A percentile compares a stretch with the other conserved stretches of the same genome.
These are phyloP conservation scores for Sporothrix protearum DNA, from an alignment of 2,329 filamentous ascomycete species.

Conservation along the genomic window DNA sequence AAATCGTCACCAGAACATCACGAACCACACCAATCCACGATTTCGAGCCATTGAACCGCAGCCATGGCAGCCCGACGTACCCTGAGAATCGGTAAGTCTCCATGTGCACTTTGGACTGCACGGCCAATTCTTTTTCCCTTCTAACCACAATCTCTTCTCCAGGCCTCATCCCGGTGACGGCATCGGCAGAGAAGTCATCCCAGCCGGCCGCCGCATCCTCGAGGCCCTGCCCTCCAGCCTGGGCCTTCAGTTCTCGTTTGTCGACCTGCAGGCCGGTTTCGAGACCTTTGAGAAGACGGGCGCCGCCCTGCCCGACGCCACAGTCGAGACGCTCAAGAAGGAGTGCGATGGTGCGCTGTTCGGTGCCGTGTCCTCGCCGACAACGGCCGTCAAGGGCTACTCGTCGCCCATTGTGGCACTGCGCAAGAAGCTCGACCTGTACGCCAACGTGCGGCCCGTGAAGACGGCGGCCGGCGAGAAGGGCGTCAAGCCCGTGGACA, in stretches of 20 bases:
- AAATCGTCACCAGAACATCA: neutral
- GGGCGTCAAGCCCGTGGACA: slow-evolving; percentile 73
- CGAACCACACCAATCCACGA: neutral
- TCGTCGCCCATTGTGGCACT: slow-evolving; percentile 94
- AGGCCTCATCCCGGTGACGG: slow-evolving; percentile 97
- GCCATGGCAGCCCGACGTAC: slow-evolving; percentile 58
- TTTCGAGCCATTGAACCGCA: slow-evolving; percentile 35
- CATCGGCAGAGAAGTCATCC: slow-evolving; percentile 98
- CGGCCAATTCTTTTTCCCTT: no score
- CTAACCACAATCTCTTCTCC: slow-evolving; percentile 18
- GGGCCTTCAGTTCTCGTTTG: slow-evolving; percentile 88
- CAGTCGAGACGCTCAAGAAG: slow-evolving; percentile 79
- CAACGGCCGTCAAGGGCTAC: slow-evolving; percentile 87
- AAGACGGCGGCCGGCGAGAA: slow-evolving; percentile 68
- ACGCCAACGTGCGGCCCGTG: slow-evolving; percentile 95
- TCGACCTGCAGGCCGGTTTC: slow-evolving; percentile 88
- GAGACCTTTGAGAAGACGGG: slow-evolving; percentile 90
- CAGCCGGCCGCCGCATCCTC: slow-evolving; percentile 83
- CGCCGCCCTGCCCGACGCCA: slow-evolving; percentile 81
- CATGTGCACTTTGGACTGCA: neutral
- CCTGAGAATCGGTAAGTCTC: slow-evolving; percentile 60
- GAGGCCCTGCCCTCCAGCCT: slow-evolving; percentile 91
- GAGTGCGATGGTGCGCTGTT: slow-evolving; percentile 97
- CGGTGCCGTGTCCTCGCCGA: slow-evolving; percentile 90
- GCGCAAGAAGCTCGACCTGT: slow-evolving; percentile 90